These are phyloP conservation scores for Pachyrhizus erosus DNA, from an alignment of 306 rosid genomes.

Conservation along the genomic window DNA sequence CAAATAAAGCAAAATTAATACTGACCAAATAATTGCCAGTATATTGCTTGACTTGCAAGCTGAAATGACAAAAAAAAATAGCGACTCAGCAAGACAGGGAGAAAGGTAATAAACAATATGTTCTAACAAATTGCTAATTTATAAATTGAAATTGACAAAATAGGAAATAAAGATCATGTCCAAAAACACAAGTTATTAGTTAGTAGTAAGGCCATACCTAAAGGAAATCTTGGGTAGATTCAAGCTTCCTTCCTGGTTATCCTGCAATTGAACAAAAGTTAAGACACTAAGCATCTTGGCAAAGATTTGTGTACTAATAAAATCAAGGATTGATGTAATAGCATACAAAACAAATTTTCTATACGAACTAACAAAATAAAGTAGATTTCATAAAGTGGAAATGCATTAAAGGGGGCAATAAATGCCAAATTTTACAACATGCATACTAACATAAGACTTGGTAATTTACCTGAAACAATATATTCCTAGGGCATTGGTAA, in stretches of 20 bases:
- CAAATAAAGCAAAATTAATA: slow-evolving; percentile 43
- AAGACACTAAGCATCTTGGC: neutral
- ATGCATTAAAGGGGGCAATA: slow-evolving; percentile 4
- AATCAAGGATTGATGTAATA: neutral
- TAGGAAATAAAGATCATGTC: neutral
- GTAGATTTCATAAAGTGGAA: slow-evolving; percentile 8
- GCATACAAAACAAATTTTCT: slow-evolving; percentile 8
- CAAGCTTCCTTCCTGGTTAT: slow-evolving; percentile 90
- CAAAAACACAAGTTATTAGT: slow-evolving; percentile 24
- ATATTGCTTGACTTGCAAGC: slow-evolving; percentile 45
- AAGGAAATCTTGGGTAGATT: slow-evolving; percentile 44
- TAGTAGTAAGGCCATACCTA: slow-evolving; percentile 46
- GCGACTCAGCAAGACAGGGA: neutral
- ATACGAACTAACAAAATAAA: neutral
- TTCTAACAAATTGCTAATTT: neutral
- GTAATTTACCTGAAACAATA: slow-evolving; percentile 86
- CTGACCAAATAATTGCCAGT: slow-evolving; percentile 32
- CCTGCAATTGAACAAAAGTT: slow-evolving; percentile 56
- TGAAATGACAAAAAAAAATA: slow-evolving; percentile 35
- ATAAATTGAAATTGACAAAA: neutral
- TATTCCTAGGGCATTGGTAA: slow-evolving; percentile 85
- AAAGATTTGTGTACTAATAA: neutral
- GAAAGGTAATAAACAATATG: too few relatives aligned
- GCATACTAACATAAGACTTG: neutral
- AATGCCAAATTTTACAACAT: neutral